These are phyloP conservation scores for Entomortierella parvispora DNA, from an alignment of 192 early-diverging fungal species.

Conservation along the genomic window DNA sequence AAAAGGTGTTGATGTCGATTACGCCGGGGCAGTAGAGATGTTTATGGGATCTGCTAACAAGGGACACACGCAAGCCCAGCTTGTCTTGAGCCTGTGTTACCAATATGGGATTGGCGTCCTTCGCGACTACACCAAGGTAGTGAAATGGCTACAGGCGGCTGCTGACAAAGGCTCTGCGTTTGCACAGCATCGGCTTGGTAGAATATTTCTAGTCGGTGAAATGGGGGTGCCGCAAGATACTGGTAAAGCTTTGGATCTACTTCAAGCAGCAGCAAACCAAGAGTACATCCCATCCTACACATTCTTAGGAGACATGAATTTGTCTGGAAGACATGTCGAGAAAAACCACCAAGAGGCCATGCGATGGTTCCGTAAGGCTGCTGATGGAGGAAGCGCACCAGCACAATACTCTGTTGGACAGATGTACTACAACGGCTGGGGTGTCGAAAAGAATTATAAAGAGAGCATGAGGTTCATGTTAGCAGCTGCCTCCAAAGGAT, in stretches of 20 bases:
- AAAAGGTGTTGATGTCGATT: too few relatives aligned
- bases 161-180: not conserved
- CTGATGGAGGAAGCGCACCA: too few relatives aligned
- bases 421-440: constrained; percentile 53
- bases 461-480: constrained; percentile 26
- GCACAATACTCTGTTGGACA: not conserved
- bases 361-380: too few relatives aligned
- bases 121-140: not conserved
- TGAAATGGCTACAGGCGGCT: not conserved
- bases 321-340: too few relatives aligned
- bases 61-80: not conserved
- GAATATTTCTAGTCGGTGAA: not conserved
- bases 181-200: not conserved
- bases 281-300: too few relatives aligned
- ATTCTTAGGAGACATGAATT: too few relatives aligned
- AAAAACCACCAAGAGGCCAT: too few relatives aligned
- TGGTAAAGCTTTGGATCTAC: not conserved
- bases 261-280: not conserved
- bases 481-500: too few relatives aligned
- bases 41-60: not conserved
- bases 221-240: not conserved
- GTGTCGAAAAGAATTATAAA: constrained; percentile 24
- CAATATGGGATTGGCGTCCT: not conserved
- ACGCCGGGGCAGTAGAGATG: not conserved
- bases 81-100: too few relatives aligned